Evolutionary conservation across 306 rosid species (phyloP), one percentile per base, ranked within the genome.

Genomic region (Hippophae gyantsensis): DNA sequence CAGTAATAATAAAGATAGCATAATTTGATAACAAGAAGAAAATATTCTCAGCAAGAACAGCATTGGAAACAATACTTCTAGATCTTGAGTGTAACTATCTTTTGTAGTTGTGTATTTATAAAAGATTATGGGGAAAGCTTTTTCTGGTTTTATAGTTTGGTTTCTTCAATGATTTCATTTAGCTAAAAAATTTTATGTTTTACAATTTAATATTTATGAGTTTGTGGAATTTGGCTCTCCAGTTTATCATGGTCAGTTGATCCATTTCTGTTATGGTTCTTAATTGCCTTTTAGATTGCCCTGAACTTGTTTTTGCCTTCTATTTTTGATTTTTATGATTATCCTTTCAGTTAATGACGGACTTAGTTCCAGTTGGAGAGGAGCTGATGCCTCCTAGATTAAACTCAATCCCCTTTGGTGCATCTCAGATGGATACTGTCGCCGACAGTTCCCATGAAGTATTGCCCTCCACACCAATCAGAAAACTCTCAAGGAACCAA

Each of bases 361-460:
- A 76, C 18, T 9, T 43, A 18, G 85, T 84, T 61, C 78, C 86
- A n/a, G 74, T 52, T 27, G 97, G 84, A 12, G 72, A 74, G 58
- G 97, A 86, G 76, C 69, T 86, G 54, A 89, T 89, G 95, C 87
- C 89, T 0, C 72, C 72, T 50, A 75, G 96, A 70, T 10, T 6
- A 12, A 72, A 61, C 13, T 42, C 57, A 43, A 51, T 69, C 78
- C 27, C 67, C 0, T 6, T 4, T 43, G 58, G 52, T 62, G 47
- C 40, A 8, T 46, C 78, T 6, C 69, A 64, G 47, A 69, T 11
- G 60, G 83, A 76, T 54, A 56, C 55, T 5, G 44, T 26, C 1
- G 52, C 18, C 13, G 62, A 46, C 9, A 7, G 44, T 63, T 74
- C 85, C 42, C 77, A 62, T 23, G 68, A 61, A 12, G 43, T 69